phyloP scores from a whole-genome alignment of 441 rosid species.

The Biscutella laevigata region DNA sequence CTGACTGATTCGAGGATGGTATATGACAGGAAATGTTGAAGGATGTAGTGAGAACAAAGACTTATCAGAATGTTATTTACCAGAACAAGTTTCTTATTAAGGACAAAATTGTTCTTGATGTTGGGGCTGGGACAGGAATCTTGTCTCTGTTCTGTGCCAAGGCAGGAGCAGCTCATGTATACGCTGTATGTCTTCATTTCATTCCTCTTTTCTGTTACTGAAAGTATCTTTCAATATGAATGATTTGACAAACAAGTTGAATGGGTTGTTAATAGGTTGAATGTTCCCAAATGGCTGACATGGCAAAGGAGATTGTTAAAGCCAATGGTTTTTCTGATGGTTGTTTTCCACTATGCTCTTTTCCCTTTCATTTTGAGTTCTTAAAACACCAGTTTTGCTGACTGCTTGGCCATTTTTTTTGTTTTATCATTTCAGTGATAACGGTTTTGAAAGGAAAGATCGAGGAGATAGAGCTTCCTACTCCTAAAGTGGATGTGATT shows the following conservation, averaged over 20 bases:
- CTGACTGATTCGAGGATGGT: slow-evolving; percentile 1
- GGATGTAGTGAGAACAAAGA: slow-evolving; percentile 89
- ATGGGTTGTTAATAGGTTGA: slow-evolving; percentile 50
- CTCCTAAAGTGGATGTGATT: slow-evolving; percentile 79
- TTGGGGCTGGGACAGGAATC: slow-evolving; percentile 98
- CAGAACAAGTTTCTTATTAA: slow-evolving; percentile 81
- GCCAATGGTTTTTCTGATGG: slow-evolving; percentile 81
- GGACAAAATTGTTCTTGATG: slow-evolving; percentile 89
- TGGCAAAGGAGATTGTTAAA: slow-evolving; percentile 88
- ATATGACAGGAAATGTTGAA: slow-evolving; percentile 88
- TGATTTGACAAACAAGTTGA: neutral
- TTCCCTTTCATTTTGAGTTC: neutral
- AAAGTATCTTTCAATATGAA: neutral
- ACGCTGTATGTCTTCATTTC: slow-evolving; percentile 47
- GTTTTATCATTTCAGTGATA: slow-evolving; percentile 42
- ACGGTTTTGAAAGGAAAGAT: slow-evolving; percentile 96
- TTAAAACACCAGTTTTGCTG: neutral
- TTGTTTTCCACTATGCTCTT: slow-evolving; percentile 15
- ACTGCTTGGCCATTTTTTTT: neutral
- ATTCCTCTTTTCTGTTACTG: neutral
- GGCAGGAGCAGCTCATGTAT: slow-evolving; percentile 93
- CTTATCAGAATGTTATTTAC: slow-evolving; percentile 88
- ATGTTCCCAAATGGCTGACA: slow-evolving; percentile 92
- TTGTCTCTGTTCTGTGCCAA: slow-evolving; percentile 93
- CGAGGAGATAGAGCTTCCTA: slow-evolving; percentile 92